phyloP scores from a whole-genome alignment of 1,284 basidiomycete species.

The Afroboletus lepidellus region DNA sequence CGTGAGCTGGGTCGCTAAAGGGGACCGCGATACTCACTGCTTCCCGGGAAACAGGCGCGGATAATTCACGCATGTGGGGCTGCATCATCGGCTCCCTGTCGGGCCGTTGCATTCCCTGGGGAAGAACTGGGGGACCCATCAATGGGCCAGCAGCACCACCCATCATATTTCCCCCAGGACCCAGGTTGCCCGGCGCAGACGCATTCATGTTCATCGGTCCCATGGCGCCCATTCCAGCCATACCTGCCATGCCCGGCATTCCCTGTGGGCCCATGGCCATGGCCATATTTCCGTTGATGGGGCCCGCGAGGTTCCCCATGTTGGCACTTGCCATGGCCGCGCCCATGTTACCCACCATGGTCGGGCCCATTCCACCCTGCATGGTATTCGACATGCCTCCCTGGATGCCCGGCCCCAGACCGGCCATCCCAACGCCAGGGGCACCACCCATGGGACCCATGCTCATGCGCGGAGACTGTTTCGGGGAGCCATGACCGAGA shows the following conservation, averaged over 20 bases:
- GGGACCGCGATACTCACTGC: conserved; percentile 14
- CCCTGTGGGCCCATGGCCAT: conserved; percentile 22
- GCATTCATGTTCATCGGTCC: conserved; percentile 22
- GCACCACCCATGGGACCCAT: conserved; percentile 16
- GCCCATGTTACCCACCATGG: conserved; percentile 14
- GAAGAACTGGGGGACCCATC: conserved; percentile 32
- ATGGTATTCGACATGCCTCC: conserved; percentile 14
- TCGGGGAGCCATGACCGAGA: conserved; percentile 25
- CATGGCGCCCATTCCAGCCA: conserved; percentile 21
- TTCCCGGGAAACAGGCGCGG: conserved; percentile 26
- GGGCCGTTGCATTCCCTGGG: conserved; percentile 25
- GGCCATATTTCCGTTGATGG: conserved; percentile 21
- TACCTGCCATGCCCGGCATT: conserved; percentile 17
- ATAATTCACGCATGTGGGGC: conserved; percentile 24
- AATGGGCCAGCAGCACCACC: conserved; percentile 13
- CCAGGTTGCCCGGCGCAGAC: conserved; percentile 13
- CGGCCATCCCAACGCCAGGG: conserved; percentile 7
- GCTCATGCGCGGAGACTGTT: conserved; percentile 29
- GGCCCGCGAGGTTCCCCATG: conserved; percentile 10
- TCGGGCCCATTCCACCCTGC: conserved; percentile 9
- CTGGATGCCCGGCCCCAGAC: conserved; percentile 9
- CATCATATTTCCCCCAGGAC: conserved; percentile 18
- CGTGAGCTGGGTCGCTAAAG: conserved; percentile 6
- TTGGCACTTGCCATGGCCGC: conserved; percentile 7
- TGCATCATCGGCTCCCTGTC: conserved; percentile 30